Conservation (phyloP, 257 asterid species). For the Rauvolfia tetraphylla region DNA sequence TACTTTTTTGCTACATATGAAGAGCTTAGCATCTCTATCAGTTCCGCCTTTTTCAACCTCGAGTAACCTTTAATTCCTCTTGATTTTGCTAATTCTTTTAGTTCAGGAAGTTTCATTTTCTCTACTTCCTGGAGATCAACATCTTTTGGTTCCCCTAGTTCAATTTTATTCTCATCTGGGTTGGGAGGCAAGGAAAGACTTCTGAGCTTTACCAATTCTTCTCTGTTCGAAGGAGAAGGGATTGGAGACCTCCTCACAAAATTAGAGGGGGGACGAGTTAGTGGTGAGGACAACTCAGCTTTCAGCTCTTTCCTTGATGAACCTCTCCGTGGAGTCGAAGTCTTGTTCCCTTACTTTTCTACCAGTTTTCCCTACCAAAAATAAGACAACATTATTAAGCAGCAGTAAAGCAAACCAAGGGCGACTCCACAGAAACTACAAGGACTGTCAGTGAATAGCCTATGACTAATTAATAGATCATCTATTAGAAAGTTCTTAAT, state of each 20-base stretch:
- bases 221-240: slow-evolving; percentile 24
- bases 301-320: slow-evolving; percentile 30
- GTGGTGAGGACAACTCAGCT: slow-evolving; percentile 22
- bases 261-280: slow-evolving; percentile 48
- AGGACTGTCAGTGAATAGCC: background rate
- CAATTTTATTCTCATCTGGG: slow-evolving; percentile 29
- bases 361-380: slow-evolving; percentile 33
- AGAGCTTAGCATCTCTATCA: slow-evolving; percentile 44
- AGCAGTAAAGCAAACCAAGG: too few species aligned
- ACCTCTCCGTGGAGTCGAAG: slow-evolving; percentile 15
- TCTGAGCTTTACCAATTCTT: slow-evolving; percentile 16
- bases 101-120: slow-evolving; percentile 56
- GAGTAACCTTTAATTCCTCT: slow-evolving; percentile 71
- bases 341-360: slow-evolving; percentile 28
- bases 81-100: slow-evolving; percentile 64
- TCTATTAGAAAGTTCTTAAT: background rate
- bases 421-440: background rate
- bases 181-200: background rate
- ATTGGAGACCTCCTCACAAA: slow-evolving; percentile 59
- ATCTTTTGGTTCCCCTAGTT: slow-evolving; percentile 37
- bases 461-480: background rate
- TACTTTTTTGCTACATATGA: too few species aligned
- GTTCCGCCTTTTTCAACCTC: slow-evolving; percentile 62
- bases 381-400: background rate
- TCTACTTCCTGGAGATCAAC: slow-evolving; percentile 29